These are phyloP conservation scores for Stipa capillata DNA, from an alignment of 176 grass and related monocot genomes.

Conservation along the genomic window DNA sequence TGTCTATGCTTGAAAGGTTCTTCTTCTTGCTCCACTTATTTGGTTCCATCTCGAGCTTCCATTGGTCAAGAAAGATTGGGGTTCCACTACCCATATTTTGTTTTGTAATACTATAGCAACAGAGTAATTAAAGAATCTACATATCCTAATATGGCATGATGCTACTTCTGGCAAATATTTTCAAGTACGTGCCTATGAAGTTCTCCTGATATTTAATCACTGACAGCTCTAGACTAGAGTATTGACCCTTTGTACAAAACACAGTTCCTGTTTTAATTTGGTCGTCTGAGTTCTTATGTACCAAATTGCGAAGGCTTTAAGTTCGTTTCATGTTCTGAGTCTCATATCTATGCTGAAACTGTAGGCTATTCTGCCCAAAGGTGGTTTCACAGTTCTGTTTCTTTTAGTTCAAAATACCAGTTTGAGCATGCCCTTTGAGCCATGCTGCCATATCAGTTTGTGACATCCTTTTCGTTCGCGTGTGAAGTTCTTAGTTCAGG, in stretches of 20 bases:
- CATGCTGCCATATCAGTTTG: too few relatives aligned
- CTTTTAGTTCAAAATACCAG: not conserved
- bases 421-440: not conserved
- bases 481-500: not conserved
- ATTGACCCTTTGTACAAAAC: not conserved
- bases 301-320: not conserved
- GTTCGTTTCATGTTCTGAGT: not conserved
- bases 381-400: not conserved
- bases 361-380: not conserved
- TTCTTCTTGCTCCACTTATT: constrained; percentile 32
- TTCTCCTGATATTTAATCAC: not conserved
- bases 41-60: constrained; percentile 4
- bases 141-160: not conserved
- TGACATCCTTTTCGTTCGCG: not conserved
- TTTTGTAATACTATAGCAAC: not conserved
- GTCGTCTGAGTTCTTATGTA: not conserved
- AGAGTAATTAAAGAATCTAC: not conserved
- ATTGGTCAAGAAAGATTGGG: not conserved
- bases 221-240: not conserved
- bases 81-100: not conserved
- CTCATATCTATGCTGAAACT: not conserved
- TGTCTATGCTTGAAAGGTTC: constrained; percentile 15
- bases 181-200: not conserved
- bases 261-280: not conserved
- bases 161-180: not conserved